Evolutionary conservation across 129 eudicot genomes (phyloP), one percentile per base, ranked within the genome.

Genomic region (Smallanthus sonchifolius): DNA sequence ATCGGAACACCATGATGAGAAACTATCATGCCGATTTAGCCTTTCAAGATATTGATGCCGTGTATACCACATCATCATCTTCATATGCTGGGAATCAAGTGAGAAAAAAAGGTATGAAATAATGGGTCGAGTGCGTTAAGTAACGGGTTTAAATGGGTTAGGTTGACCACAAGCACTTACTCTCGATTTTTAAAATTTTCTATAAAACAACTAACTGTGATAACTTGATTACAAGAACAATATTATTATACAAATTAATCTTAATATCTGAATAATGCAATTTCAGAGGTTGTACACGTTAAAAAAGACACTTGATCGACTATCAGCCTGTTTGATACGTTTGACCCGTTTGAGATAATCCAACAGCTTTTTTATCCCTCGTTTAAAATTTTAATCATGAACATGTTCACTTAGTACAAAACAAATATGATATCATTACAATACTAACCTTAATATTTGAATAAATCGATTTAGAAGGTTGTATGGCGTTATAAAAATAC

Each of bases 11-110:
- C 85, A 81, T 42, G 85, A 81, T 5, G 61, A 70, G 65, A 81
- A 43, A 63, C 70, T 76, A 54, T 59, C 55, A 66, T 90, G 87
- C 4, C 87, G 77, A 20, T 73, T 77, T 57, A 95, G 80, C 67
- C 64, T 73, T 81, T 88, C 94, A 75, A 95, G 87, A 83, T 84
- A 88, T 4, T 85, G 78, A 76, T 88, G 89, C 52, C 96, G 80
- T 74, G 79, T 82, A 76, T 89, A 87, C 99, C 99, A 95, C 13
- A 85, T 79, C 80, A 91, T 91, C 80, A 91, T 87, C 82, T 95
- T 94, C 86, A 84, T 67, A 68, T 95, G 99, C 99, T 95, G 93
- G 43, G 62, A 74, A 61, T 69, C 17, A 42, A 16, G 67, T 65
- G 7, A 47, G 11, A 70, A 62, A 63, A 14, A 59, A 45, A 16